These are phyloP conservation scores for Mesostigma viride DNA, from an alignment of 139 green algal species.

Conservation along the genomic window DNA sequence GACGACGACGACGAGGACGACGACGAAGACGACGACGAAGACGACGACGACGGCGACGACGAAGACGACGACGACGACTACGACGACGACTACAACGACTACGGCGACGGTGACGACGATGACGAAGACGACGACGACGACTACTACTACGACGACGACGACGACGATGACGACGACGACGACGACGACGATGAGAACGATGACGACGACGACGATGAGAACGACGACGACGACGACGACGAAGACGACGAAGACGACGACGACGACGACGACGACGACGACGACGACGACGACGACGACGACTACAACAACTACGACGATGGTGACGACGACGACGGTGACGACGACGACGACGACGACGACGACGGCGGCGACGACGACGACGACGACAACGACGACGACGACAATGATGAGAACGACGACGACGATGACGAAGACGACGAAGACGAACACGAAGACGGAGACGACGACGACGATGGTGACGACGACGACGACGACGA, in stretches of 20 bases:
- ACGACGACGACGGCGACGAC: not conserved
- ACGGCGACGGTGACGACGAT: slow-evolving; percentile 6
- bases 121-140: no score
- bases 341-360: slow-evolving; percentile 9
- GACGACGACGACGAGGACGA: not conserved
- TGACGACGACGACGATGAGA: no score
- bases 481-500: slow-evolving; percentile 3
- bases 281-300: no score
- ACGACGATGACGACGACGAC: slow-evolving; percentile 10
- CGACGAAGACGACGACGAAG: not conserved
- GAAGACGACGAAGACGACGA: no score
- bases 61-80: not conserved
- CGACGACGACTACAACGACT: slow-evolving; percentile 6
- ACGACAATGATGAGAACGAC: no score
- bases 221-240: no score
- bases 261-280: no score
- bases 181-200: not conserved
- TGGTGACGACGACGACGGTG: not conserved
- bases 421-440: no score
- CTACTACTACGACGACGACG: no score
- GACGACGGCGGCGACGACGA: slow-evolving; percentile 4
- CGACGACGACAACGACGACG: slow-evolving; percentile 7
- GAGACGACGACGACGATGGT: not conserved
- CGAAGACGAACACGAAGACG: not conserved
- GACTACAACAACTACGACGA: slow-evolving; percentile 4